Percentiles rank a stretch among this genome's conserved stretches.
Conservation (phyloP, 441 rosid genomes). For the Populus hybrid region DNA sequence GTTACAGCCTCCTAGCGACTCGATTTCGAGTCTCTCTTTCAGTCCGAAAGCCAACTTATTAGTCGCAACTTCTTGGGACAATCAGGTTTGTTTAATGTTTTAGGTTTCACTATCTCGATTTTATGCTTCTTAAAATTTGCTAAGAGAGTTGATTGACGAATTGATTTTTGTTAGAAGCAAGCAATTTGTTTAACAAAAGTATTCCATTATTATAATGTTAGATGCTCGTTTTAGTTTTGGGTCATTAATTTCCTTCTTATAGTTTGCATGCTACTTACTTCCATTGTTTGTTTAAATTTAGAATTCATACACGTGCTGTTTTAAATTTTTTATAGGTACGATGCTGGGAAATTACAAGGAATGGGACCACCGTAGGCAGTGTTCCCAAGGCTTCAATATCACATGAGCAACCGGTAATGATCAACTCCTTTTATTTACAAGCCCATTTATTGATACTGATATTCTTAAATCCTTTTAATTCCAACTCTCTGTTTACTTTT, state of each 20-base stretch:
- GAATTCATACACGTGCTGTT: background rate
- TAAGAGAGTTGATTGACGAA: background rate
- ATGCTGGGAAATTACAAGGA: conserved; percentile 83
- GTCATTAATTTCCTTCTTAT: background rate
- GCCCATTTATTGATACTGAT: background rate
- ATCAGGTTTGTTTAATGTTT: conserved; percentile 56
- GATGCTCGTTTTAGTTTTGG: background rate
- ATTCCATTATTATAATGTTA: background rate
- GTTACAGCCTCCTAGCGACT: conserved; percentile 76
- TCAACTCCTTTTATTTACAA: conserved; percentile 11
- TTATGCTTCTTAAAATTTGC: background rate
- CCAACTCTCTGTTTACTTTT: conserved; percentile 1
- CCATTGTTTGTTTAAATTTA: background rate
- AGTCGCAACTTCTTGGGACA: conserved; percentile 97
- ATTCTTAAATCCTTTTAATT: background rate
- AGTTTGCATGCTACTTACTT: background rate
- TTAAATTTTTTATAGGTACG: conserved; percentile 53
- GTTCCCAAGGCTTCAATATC: conserved; percentile 79
- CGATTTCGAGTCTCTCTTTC: conserved; percentile 83
- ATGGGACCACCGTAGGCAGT: conserved; percentile 53
- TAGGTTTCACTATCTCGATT: background rate
- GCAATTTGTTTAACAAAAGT: background rate
- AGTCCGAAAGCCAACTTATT: conserved; percentile 88
- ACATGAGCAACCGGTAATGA: conserved; percentile 89
- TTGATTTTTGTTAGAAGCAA: background rate